Base-by-base conservation (phyloP, 345 rosid genomes). In the Rubroshorea leprosula region DNA sequence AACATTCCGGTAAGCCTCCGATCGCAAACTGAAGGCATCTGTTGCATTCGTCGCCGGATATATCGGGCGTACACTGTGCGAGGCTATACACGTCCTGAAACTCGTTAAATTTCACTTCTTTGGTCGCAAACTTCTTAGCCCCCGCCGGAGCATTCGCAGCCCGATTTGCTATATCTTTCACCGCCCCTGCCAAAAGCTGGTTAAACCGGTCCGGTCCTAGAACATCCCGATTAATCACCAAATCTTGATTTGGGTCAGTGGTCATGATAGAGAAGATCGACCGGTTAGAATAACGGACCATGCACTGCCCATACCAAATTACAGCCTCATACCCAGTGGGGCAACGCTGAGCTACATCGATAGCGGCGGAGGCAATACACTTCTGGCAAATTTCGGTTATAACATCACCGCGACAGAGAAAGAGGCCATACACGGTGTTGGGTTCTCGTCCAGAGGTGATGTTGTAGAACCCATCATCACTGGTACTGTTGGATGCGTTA, bases 121-220 rank as follows among this genome's bases (percentile, higher is more conserved):
- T 73, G 4, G 71, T 71, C 4, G 64, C 77, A 46, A 55, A 77
- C 56, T 79, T 77, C 31, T 58, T 58, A 6, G 41, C 49, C 27
- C 60, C 49, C 19, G 3, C 0, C 23, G 45, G 20, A 9, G 51
- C 51, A 45, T 25, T 45, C 8, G 53, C 23, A 26, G 54, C 54
- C 38, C 38, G 31, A 23, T 3, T 52, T 13, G 49, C 69, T 13
- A 22, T 20, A 17, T 57, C 50, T 25, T 58, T 29, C 23, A 58
- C 50, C 53, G 29, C 13, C 7, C 38, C 20, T 19, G 18, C 53
- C 41, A 26, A 14, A 7, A 58, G 22, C 26, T n/a, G 17, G 43
- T 11, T 29, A 19, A 58, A 58, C 23, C 62, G 62, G 53, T 58
- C 44, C 5, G 10, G 38, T 26, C 17, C 53, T 2, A 5, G 16